phyloP scores from a whole-genome alignment of 1,139 yeast species.

The Kodamaea sp. region DNA sequence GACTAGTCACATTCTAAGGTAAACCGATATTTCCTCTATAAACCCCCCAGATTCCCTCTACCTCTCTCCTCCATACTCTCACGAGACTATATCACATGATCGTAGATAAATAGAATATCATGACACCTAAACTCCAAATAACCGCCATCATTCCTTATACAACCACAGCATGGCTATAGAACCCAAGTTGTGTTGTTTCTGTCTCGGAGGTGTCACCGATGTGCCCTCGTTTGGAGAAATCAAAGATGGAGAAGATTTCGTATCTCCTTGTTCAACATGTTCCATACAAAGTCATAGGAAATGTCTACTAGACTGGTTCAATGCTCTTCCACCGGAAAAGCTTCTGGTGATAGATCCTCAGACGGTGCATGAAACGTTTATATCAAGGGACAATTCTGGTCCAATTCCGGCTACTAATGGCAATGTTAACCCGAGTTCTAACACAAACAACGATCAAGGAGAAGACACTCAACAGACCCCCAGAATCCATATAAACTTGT shows the following conservation, averaged over 20 bases:
- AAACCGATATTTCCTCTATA: too few species aligned
- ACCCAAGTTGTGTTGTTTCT: constrained; percentile 36
- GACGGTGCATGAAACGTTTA: constrained; percentile 6
- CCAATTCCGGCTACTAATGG: not conserved
- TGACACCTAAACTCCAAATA: not conserved
- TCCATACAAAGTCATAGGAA: constrained; percentile 39
- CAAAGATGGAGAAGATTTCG: constrained; percentile 40
- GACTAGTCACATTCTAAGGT: too few species aligned
- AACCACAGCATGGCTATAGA: not conserved
- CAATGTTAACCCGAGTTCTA: too few species aligned
- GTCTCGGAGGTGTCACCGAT: constrained; percentile 43
- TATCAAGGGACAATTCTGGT: constrained; percentile 1
- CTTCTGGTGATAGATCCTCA: constrained; percentile 21
- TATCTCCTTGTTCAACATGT: constrained; percentile 46
- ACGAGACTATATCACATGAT: too few species aligned
- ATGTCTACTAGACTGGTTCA: constrained; percentile 48
- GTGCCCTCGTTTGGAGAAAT: constrained; percentile 44
- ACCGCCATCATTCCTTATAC: not conserved
- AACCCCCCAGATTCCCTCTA: too few species aligned
- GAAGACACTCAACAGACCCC: too few species aligned
- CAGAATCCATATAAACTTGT: not conserved
- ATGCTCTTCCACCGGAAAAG: constrained; percentile 36
- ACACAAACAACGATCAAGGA: not conserved
- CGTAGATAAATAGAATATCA: too few species aligned
- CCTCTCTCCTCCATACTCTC: too few species aligned